A percentile compares a stretch with the other conserved stretches of the same genome.
Evolutionary conservation across 192 early-diverging fungal species (phyloP).

Genomic region (Coemansia javaensis): DNA sequence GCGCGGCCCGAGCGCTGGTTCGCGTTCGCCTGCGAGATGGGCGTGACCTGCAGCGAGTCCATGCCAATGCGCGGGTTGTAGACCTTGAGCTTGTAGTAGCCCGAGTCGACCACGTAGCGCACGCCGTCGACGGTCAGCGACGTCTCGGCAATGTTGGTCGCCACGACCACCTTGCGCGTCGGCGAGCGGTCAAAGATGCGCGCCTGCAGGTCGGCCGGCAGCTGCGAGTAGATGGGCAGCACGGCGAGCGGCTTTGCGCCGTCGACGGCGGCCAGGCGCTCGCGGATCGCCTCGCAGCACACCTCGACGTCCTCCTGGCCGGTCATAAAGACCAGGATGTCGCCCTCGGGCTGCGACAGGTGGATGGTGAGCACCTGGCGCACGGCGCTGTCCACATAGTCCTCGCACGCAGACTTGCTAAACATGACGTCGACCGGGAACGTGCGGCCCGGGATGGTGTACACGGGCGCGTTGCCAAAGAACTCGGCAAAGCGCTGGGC

Average conservation of each 20-base stretch:
- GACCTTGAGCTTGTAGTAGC: conserved; percentile 94
- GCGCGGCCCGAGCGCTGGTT: conserved; percentile 95
- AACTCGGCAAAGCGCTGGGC: conserved; percentile 90
- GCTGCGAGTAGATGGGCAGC: conserved; percentile 88
- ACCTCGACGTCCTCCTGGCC: conserved; percentile 99
- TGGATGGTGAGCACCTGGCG: conserved; percentile 96
- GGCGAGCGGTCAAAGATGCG: conserved; percentile 93
- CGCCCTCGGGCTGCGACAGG: conserved; percentile 86
- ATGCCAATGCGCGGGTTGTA: conserved; percentile 97
- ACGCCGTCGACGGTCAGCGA: conserved; percentile 98
- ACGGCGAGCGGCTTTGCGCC: conserved; percentile 69
- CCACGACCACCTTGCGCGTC: conserved; percentile 85
- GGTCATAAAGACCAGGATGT: conserved; percentile 92
- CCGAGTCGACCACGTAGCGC: conserved; percentile 92
- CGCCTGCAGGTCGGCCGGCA: conserved; percentile 93
- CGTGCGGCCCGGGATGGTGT: conserved; percentile 92
- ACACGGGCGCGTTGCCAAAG: conserved; percentile 87
- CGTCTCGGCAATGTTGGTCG: conserved; percentile 99
- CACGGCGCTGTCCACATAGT: conserved; percentile 92
- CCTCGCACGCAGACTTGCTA: conserved; percentile 89
- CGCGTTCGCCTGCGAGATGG: conserved; percentile 92
- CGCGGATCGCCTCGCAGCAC: conserved; percentile 62
- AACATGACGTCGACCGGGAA: conserved; percentile 94
- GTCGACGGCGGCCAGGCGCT: conserved; percentile 61
- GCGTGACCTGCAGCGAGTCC: conserved; percentile 91